Percentiles rank a stretch among this genome's conserved stretches.
phyloP scores from a whole-genome alignment of 2,329 filamentous ascomycete species.

The Calonectria honghensis region DNA sequence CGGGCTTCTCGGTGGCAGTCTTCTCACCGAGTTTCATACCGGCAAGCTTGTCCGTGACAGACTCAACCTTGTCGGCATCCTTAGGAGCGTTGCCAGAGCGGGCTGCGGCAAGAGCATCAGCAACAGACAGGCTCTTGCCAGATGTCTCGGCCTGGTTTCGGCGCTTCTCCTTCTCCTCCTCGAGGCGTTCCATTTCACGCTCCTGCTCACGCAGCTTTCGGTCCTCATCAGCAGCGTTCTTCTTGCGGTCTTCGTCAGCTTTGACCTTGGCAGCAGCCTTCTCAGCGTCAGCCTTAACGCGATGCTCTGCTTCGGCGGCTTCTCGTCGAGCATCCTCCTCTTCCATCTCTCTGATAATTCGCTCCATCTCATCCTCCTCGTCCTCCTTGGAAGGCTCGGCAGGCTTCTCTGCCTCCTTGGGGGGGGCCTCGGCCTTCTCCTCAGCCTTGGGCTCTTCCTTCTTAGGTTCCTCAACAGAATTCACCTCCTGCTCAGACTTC shows the following conservation, averaged over 20 bases:
- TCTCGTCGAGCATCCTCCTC: constrained; percentile 72
- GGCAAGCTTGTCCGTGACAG: constrained; percentile 70
- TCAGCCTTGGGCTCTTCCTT: constrained; percentile 35
- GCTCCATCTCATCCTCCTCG: constrained; percentile 75
- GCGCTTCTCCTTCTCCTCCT: constrained; percentile 80
- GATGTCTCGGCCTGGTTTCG: constrained; percentile 71
- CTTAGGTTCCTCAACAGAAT: constrained; percentile 32
- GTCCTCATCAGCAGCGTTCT: constrained; percentile 74
- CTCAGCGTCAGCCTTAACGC: constrained; percentile 69
- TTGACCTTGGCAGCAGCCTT: constrained; percentile 69
- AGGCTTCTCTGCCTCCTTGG: constrained; percentile 52
- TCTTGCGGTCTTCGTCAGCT: constrained; percentile 65
- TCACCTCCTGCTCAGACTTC: constrained; percentile 34
- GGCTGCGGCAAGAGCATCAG: constrained; percentile 69
- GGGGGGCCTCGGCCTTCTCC: constrained; percentile 52
- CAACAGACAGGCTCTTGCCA: constrained; percentile 68
- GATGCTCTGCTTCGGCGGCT: constrained; percentile 66
- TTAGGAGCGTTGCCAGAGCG: constrained; percentile 63
- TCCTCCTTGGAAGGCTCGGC: constrained; percentile 56
- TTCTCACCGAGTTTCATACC: constrained; percentile 70
- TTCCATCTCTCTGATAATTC: constrained; percentile 78
- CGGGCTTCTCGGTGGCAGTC: constrained; percentile 68
- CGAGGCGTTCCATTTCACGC: constrained; percentile 82
- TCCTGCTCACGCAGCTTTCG: constrained; percentile 83
- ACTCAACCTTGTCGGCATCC: constrained; percentile 61